Evolutionary conservation across 345 rosid species (phyloP), one percentile per base, ranked within the genome.

Genomic region (Arabidopsis arenosa): DNA sequence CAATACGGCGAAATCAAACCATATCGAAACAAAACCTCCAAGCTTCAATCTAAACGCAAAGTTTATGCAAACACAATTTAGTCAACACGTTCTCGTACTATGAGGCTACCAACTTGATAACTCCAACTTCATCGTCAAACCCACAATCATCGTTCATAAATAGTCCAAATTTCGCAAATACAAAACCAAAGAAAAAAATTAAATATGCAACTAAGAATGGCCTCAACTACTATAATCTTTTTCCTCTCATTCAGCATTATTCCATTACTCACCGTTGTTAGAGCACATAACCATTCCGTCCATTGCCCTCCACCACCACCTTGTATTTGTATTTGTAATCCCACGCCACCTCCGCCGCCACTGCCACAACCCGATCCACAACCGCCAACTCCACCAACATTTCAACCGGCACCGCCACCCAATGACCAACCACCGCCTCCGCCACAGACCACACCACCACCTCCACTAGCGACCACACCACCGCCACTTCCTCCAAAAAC

Each of bases 321-420:
- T 43, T 63, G 68, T 63, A 63, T 63, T 63, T 63, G 68, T 63
- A 63, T 63, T 63, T 63, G 68, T 63, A 63, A 13, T 63, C 68
- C 53, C 6, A 44, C 37, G 1, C 21, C 67, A 7, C 28, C 12
- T 23, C 8, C 17, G 48, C 65, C 66, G 2, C 23, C 23, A 21
- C 23, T 21, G 23, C 23, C 23, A 21, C 66, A 28, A 61, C 48
- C 65, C 0, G 6, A 21, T 21, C 21, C 8, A n/a, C 66, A 61
- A 60, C 65, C 43, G 10, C 28, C 63, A 2, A 33, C 36, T 33
- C 36, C 36, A 33, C 36, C 36, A 33, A 33, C 36, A 33, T 33
- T 33, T 33, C 36, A 33, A 33, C 36, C 36, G 4, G 6, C 36
- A 33, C 36, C 36, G 6, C 6, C 36, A 33, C 7, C 36, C 36